phyloP scores from a whole-genome alignment of 2,329 filamentous ascomycete genomes.

The Chrysosporium queenslandicum region DNA sequence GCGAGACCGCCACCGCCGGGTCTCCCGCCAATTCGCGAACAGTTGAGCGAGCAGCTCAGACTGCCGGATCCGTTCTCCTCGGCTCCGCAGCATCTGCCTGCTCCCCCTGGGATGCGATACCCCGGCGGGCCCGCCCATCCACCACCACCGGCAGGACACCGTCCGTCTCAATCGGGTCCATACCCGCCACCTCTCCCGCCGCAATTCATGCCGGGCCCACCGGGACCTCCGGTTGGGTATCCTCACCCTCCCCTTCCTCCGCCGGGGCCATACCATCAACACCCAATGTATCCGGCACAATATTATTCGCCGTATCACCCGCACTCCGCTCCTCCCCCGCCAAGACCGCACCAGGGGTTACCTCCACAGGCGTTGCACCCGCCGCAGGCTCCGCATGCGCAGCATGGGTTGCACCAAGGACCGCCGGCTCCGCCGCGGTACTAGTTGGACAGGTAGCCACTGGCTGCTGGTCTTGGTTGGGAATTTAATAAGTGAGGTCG shows the following conservation, averaged over 20 bases:
- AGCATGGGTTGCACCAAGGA: constrained; percentile 1
- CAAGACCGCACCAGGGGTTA: constrained; percentile 9
- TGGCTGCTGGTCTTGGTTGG: no score
- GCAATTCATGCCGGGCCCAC: constrained; percentile 10
- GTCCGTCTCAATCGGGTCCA: constrained; percentile 1
- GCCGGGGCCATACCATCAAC: constrained; percentile 8
- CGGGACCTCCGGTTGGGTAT: constrained; percentile 1
- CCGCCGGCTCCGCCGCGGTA: constrained; percentile 6
- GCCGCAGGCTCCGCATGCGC: background rate
- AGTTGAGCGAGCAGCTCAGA: constrained; percentile 26
- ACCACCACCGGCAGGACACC: constrained; percentile 5
- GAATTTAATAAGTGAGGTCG: background rate
- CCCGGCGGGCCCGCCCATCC: constrained; percentile 12
- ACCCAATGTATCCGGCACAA: constrained; percentile 5
- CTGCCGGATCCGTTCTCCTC: constrained; percentile 32
- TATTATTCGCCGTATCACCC: constrained; percentile 10
- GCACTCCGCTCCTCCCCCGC: constrained; percentile 9
- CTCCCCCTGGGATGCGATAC: constrained; percentile 33
- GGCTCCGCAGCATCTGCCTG: constrained; percentile 31
- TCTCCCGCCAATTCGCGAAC: constrained; percentile 25
- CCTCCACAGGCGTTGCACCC: constrained; percentile 3
- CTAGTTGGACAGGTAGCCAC: background rate
- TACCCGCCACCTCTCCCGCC: constrained; percentile 5
- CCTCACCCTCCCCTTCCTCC: constrained; percentile 4
- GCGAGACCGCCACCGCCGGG: constrained; percentile 15